Conservation (phyloP, 108 stramenopile genomes). For the Mediolabrus comicus region DNA sequence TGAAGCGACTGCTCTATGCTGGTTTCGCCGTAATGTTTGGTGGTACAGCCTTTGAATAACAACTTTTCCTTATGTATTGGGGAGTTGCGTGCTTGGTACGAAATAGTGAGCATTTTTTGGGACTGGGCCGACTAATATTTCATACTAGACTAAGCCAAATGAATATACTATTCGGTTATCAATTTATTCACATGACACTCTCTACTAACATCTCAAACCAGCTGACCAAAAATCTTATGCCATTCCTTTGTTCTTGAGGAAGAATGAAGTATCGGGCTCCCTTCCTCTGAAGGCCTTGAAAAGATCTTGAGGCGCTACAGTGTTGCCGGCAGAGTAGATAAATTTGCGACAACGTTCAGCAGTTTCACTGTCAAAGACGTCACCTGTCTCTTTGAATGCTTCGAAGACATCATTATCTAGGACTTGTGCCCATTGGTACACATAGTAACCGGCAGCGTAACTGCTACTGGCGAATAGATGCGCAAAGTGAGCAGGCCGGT, state of each 20-base stretch:
- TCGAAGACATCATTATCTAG: conserved; percentile 78
- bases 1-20: too few species aligned
- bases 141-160: too few species aligned
- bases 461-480: conserved; percentile 60
- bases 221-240: too few species aligned
- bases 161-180: too few species aligned
- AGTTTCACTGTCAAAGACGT: conserved; percentile 61
- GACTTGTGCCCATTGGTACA: conserved; percentile 38
- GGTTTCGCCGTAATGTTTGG: too few species aligned
- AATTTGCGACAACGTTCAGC: conserved; percentile 59
- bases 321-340: conserved; percentile 77
- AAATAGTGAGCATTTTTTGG: too few species aligned
- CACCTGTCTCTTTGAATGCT: conserved; percentile 71
- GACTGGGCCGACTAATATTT: too few species aligned
- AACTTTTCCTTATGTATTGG: too few species aligned
- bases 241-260: conserved; percentile 69
- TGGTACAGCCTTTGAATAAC: too few species aligned
- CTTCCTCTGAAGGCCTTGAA: conserved; percentile 71
- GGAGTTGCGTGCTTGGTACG: too few species aligned
- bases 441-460: conserved; percentile 78
- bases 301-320: conserved; percentile 73
- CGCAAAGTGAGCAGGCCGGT: conserved; percentile 69
- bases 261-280: conserved; percentile 68
- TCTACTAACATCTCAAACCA: too few species aligned
- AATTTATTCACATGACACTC: too few species aligned